Evolutionary conservation across 192 early-diverging fungal species (phyloP).

Genomic region (Backusella mclennaniae): DNA sequence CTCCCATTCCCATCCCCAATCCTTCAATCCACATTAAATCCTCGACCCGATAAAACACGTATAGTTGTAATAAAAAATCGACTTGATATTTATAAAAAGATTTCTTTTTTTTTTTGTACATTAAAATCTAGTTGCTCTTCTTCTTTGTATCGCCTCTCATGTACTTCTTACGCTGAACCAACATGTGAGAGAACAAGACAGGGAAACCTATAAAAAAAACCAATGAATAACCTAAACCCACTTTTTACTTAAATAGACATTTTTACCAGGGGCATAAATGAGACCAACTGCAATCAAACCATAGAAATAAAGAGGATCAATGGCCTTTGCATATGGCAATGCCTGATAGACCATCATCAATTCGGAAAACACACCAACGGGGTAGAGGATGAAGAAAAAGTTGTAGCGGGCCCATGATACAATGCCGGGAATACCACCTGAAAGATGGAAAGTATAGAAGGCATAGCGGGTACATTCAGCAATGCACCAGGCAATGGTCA

Average conservation of each 20-base stretch:
- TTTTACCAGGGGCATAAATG: conserved; percentile 74
- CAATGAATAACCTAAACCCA: neutral
- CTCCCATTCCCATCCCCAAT: too few species aligned
- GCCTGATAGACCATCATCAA: conserved; percentile 71
- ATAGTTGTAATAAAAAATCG: too few species aligned
- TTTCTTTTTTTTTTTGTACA: too few species aligned
- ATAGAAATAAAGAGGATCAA: conserved; percentile 56
- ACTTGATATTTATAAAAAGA: too few species aligned
- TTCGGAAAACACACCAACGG: conserved; percentile 85
- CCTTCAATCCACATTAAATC: too few species aligned
- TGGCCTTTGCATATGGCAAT: conserved; percentile 57
- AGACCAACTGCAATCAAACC: conserved; percentile 55
- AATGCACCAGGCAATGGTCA: conserved; percentile 89
- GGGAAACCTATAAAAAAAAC: conserved; percentile 59
- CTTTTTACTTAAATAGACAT: neutral
- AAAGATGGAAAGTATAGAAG: conserved; percentile 80
- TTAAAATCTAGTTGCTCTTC: neutral
- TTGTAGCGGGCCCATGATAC: conserved; percentile 84
- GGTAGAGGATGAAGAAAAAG: conserved; percentile 94
- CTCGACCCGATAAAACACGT: too few species aligned
- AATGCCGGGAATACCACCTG: conserved; percentile 53
- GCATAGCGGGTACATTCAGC: conserved; percentile 91
- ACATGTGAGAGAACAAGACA: conserved; percentile 92
- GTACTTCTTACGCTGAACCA: conserved; percentile 80
- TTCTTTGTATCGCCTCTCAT: conserved; percentile 31